These are phyloP conservation scores for Pleurotus pulmonarius DNA, from an alignment of 768 basidiomycete genomes.

Conservation along the genomic window DNA sequence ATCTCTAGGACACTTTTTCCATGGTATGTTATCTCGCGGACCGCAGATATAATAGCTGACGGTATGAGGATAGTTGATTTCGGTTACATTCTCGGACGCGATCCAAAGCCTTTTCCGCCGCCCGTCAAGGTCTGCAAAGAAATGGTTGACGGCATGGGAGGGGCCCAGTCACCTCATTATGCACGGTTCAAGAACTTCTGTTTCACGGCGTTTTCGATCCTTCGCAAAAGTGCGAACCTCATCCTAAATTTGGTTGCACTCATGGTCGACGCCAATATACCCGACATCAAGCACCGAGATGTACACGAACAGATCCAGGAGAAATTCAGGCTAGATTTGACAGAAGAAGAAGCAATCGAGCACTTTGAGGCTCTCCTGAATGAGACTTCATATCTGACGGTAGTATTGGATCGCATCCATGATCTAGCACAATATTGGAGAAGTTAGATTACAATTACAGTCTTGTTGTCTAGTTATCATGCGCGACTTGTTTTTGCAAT, in stretches of 20 bases:
- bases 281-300: slow-evolving; percentile 91
- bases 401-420: slow-evolving; percentile 91
- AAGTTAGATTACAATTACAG: slow-evolving; percentile 36
- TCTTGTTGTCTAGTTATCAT: neutral
- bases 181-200: slow-evolving; percentile 94
- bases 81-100: slow-evolving; percentile 95
- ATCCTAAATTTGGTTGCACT: slow-evolving; percentile 94
- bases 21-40: slow-evolving; percentile 48
- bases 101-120: slow-evolving; percentile 96
- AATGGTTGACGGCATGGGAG: slow-evolving; percentile 99
- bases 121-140: slow-evolving; percentile 99
- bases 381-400: slow-evolving; percentile 92
- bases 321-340: slow-evolving; percentile 91
- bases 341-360: slow-evolving; percentile 96
- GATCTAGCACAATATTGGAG: slow-evolving; percentile 88
- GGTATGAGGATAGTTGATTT: slow-evolving; percentile 73
- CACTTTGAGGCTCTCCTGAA: slow-evolving; percentile 92
- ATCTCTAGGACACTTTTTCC: slow-evolving; percentile 84
- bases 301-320: slow-evolving; percentile 91
- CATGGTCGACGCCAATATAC: slow-evolving; percentile 97
- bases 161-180: slow-evolving; percentile 92
- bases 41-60: neutral
- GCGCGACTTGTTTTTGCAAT: slow-evolving; percentile 9
- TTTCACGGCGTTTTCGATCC: slow-evolving; percentile 95
- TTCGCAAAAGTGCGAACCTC: slow-evolving; percentile 95